These are phyloP conservation scores for Flaveria linearis DNA, from an alignment of 129 eudicot species.

Conservation along the genomic window DNA sequence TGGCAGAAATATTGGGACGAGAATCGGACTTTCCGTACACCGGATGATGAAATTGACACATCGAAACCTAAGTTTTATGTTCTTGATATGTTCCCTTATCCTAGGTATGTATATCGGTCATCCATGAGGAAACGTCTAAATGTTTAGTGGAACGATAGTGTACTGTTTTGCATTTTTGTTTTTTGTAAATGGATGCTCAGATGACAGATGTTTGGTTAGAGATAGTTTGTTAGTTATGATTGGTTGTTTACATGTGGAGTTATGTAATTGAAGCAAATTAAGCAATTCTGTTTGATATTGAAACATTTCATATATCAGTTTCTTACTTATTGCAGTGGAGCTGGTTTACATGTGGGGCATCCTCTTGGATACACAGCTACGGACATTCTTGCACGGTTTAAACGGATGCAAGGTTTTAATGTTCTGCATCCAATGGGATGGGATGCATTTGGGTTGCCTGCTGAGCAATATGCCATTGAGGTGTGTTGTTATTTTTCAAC, in stretches of 20 bases:
- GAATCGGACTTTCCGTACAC: constrained; percentile 76
- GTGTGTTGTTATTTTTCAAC: constrained; percentile 36
- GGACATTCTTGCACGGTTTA: constrained; percentile 91
- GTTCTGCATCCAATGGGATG: constrained; percentile 99
- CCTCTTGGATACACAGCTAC: constrained; percentile 99
- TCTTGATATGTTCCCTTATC: constrained; percentile 98
- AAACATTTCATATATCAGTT: not conserved
- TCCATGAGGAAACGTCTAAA: not conserved
- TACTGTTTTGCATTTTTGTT: too few species aligned
- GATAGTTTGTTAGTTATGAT: not conserved
- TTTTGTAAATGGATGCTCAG: constrained; percentile 4
- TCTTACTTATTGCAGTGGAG: constrained; percentile 68
- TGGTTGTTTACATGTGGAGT: not conserved
- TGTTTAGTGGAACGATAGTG: too few species aligned
- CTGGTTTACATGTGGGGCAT: constrained; percentile 98
- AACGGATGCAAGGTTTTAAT: constrained; percentile 95
- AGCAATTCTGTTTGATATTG: not conserved
- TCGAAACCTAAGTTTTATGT: constrained; percentile 89
- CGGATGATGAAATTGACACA: constrained; percentile 78
- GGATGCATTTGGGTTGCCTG: constrained; percentile 99
- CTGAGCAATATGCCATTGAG: constrained; percentile 97
- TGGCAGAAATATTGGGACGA: constrained; percentile 94
- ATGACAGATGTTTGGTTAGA: not conserved
- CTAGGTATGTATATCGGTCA: constrained; percentile 50
- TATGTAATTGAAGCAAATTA: not conserved